A percentile compares a stretch with the other conserved stretches of the same genome.
Conservation (phyloP, 108 stramenopile species). For the Pseudonitzschia delicatissima region DNA sequence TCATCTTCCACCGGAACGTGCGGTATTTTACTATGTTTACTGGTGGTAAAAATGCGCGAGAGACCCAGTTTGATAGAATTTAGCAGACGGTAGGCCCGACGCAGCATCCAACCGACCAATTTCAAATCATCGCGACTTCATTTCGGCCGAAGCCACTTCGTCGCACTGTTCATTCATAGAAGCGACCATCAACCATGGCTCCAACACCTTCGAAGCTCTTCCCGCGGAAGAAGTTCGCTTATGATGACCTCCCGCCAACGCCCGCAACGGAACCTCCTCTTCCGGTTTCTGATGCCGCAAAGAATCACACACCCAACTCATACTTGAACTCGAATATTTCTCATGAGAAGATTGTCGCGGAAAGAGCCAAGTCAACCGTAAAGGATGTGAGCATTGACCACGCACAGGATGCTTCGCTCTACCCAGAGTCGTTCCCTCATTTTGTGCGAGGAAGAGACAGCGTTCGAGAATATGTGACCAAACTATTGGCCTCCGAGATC, state of each 20-base stretch:
- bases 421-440: conserved; percentile 73
- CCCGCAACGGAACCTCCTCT: conserved; percentile 87
- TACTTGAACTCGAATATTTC: conserved; percentile 73
- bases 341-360: conserved; percentile 74
- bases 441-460: conserved; percentile 87
- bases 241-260: conserved; percentile 66
- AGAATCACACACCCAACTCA: conserved; percentile 79
- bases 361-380: conserved; percentile 71
- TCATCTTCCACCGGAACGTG: too few species aligned
- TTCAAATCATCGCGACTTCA: too few species aligned
- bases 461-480: conserved; percentile 73
- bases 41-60: too few species aligned
- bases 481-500: conserved; percentile 69
- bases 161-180: too few species aligned
- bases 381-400: conserved; percentile 58
- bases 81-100: too few species aligned
- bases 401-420: conserved; percentile 50
- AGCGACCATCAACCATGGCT: too few species aligned
- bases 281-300: conserved; percentile 82
- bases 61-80: too few species aligned
- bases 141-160: too few species aligned
- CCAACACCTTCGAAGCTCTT: conserved; percentile 26
- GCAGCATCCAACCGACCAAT: too few species aligned
- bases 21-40: too few species aligned
- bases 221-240: conserved; percentile 65